Evolutionary conservation across 805 yeast species (phyloP).

Genomic region (Lachancea dasiensis): DNA sequence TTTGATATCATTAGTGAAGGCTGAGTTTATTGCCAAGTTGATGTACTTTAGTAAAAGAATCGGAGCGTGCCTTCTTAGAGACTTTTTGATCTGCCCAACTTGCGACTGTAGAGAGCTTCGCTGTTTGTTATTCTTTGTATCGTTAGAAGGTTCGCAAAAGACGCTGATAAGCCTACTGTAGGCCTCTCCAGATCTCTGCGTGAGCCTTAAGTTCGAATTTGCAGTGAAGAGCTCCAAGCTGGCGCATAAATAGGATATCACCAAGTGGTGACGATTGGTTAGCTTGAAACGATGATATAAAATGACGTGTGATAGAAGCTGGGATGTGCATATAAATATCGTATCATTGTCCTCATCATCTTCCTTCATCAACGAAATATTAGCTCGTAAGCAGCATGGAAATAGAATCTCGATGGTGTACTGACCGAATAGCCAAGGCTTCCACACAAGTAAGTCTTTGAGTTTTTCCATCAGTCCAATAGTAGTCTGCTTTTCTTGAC

Average conservation of each 20-base stretch:
- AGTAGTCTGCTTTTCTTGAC: constrained; percentile 6
- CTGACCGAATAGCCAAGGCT: constrained; percentile 57
- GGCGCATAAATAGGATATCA: constrained; percentile 44
- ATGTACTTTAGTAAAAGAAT: constrained; percentile 55
- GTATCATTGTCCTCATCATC: constrained; percentile 19
- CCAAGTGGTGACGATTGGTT: constrained; percentile 65
- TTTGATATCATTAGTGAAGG: constrained; percentile 43
- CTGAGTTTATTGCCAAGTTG: constrained; percentile 43
- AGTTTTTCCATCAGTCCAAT: constrained; percentile 30
- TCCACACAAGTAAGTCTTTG: constrained; percentile 41
- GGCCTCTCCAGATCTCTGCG: constrained; percentile 39
- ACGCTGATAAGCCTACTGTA: constrained; percentile 56
- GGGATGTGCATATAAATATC: constrained; percentile 38
- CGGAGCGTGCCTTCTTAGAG: constrained; percentile 60
- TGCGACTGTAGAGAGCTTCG: constrained; percentile 46
- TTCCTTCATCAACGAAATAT: background rate
- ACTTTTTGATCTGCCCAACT: constrained; percentile 47
- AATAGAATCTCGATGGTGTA: constrained; percentile 55
- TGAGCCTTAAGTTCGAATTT: constrained; percentile 16
- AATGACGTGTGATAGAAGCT: constrained; percentile 53
- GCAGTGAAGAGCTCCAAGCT: constrained; percentile 44
- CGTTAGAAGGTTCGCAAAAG: constrained; percentile 61
- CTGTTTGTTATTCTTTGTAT: constrained; percentile 23
- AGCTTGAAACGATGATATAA: constrained; percentile 66
- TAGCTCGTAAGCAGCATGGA: constrained; percentile 26